Evolutionary conservation across 805 yeast genomes (phyloP).

Genomic region (Saccharomycopsis capsularis): DNA sequence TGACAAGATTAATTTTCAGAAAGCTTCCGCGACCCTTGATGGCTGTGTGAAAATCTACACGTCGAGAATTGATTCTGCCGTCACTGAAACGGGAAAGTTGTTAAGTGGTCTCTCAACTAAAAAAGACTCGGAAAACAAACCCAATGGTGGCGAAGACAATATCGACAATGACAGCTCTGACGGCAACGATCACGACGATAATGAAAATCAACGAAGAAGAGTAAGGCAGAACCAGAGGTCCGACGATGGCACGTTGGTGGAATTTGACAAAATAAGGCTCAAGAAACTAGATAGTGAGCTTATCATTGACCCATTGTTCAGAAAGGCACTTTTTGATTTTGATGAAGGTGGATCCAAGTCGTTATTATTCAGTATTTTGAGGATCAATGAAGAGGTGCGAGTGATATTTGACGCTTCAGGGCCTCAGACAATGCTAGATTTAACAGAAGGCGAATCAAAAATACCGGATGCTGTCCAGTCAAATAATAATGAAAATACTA

Average conservation of each 20-base stretch:
- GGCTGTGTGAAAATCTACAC: conserved; percentile 93
- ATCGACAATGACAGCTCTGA: conserved; percentile 23
- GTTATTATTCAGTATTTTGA: conserved; percentile 53
- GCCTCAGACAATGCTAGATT: no score
- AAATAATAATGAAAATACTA: no score
- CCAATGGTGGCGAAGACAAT: conserved; percentile 24
- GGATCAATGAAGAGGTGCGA: conserved; percentile 27
- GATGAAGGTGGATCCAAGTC: conserved; percentile 82
- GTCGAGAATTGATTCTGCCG: conserved; percentile 86
- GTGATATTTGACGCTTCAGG: conserved; percentile 54
- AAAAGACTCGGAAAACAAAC: conserved; percentile 23
- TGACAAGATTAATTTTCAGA: conserved; percentile 77
- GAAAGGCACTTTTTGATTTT: conserved; percentile 66
- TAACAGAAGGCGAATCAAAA: not conserved
- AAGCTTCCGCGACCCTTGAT: conserved; percentile 85
- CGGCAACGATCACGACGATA: conserved; percentile 24
- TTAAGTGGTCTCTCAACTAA: conserved; percentile 64
- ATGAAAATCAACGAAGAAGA: conserved; percentile 27
- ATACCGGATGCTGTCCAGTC: no score
- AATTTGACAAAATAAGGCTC: conserved; percentile 43
- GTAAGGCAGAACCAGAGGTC: not conserved
- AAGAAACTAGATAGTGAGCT: conserved; percentile 58
- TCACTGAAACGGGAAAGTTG: conserved; percentile 80
- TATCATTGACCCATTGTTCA: conserved; percentile 66
- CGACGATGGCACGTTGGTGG: conserved; percentile 41